These are phyloP conservation scores for Solanum clarkiae DNA, from an alignment of 257 asterid genomes.

Conservation along the genomic window DNA sequence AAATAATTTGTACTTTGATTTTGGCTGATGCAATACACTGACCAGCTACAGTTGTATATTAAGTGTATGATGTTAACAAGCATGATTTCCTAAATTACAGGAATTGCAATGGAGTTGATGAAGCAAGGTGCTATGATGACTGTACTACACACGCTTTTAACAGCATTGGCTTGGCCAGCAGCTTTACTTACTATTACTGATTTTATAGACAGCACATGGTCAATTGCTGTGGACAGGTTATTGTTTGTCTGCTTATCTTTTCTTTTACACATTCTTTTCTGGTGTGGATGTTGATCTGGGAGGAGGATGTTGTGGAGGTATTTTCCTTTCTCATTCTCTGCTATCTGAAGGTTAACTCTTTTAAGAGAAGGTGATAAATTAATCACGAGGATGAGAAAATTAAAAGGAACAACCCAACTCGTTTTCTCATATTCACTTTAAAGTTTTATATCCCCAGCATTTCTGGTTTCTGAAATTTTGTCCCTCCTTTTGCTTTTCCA, in stretches of 20 bases:
- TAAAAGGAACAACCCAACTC: not conserved
- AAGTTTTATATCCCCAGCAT: not conserved
- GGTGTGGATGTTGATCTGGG: not conserved
- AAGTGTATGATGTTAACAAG: not conserved
- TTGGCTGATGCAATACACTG: not conserved
- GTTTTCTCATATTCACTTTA: not conserved
- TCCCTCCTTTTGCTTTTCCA: not conserved
- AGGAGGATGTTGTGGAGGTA: not conserved
- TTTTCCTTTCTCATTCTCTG: not conserved
- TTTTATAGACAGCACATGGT: slow-evolving; percentile 91
- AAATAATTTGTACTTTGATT: slow-evolving; percentile 16
- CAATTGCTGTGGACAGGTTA: slow-evolving; percentile 85
- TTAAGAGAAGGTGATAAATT: not conserved
- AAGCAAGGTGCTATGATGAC: slow-evolving; percentile 95
- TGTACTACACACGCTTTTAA: slow-evolving; percentile 58
- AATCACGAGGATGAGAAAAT: not conserved
- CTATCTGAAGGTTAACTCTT: not conserved
- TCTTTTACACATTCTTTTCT: not conserved
- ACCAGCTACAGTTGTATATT: not conserved
- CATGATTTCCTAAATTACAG: slow-evolving; percentile 19
- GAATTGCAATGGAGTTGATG: slow-evolving; percentile 68
- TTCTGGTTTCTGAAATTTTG: not conserved
- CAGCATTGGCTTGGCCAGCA: slow-evolving; percentile 94
- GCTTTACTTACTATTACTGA: slow-evolving; percentile 56
- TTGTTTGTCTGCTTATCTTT: not conserved